phyloP scores from a whole-genome alignment of 1,284 basidiomycete genomes.

The Moniliophthora roreri region DNA sequence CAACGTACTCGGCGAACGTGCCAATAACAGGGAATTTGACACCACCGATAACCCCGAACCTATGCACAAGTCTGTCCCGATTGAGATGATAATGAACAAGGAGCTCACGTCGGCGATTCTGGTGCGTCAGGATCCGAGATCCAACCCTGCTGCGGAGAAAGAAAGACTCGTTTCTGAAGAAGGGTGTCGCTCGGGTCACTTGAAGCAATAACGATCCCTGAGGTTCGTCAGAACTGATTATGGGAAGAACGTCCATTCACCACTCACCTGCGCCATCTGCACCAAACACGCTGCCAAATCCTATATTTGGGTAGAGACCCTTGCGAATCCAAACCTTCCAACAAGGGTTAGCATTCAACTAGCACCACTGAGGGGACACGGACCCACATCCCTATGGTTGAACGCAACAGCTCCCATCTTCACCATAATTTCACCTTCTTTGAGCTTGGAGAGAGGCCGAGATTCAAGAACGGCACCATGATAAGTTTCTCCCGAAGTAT shows the following conservation, averaged over 20 bases:
- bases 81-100: not conserved
- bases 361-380: not conserved
- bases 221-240: not conserved
- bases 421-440: conserved; percentile 61
- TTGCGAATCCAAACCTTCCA: conserved; percentile 72
- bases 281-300: conserved; percentile 61
- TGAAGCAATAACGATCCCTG: conserved; percentile 65
- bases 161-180: conserved; percentile 68
- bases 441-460: conserved; percentile 46
- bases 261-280: conserved; percentile 73
- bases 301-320: conserved; percentile 69
- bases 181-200: conserved; percentile 52
- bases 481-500: conserved; percentile 29
- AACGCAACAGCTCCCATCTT: conserved; percentile 70
- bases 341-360: conserved; percentile 4
- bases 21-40: conserved; percentile 53
- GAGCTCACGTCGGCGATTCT: conserved; percentile 37
- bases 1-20: conserved; percentile 77
- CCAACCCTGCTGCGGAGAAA: conserved; percentile 79
- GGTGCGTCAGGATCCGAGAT: conserved; percentile 58
- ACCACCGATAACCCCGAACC: conserved; percentile 64
- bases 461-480: conserved; percentile 56
- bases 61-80: conserved; percentile 21
- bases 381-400: conserved; percentile 76
- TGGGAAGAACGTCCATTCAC: not conserved